A percentile compares a stretch with the other conserved stretches of the same genome.
These are phyloP conservation scores for Yamadazyma mexicana DNA, from an alignment of 1,139 yeast species.

Conservation along the genomic window DNA sequence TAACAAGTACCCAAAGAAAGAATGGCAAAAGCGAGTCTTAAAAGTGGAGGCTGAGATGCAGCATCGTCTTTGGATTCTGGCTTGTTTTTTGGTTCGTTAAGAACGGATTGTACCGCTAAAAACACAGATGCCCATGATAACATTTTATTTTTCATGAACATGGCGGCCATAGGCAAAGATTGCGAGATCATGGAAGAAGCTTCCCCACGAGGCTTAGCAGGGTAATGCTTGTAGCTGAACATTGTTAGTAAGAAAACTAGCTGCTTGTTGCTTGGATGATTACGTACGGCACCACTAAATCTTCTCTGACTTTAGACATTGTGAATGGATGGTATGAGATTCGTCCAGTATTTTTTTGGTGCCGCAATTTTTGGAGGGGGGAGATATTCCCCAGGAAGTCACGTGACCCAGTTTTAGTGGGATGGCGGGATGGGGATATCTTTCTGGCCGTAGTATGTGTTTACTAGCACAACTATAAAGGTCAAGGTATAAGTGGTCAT, in stretches of 20 bases:
- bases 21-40: conserved; percentile 47
- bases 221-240: conserved; percentile 42
- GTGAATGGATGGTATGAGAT: not conserved
- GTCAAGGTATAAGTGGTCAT: conserved; percentile 26
- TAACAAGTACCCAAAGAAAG: conserved; percentile 53
- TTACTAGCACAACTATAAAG: conserved; percentile 34
- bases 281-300: conserved; percentile 41
- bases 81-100: conserved; percentile 48
- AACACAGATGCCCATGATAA: conserved; percentile 60
- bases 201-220: conserved; percentile 50
- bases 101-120: conserved; percentile 49
- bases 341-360: not conserved
- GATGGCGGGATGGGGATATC: conserved; percentile 3
- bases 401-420: not conserved
- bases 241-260: not conserved
- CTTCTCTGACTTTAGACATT: conserved; percentile 33
- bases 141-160: conserved; percentile 54
- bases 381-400: not conserved
- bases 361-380: not conserved
- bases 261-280: too few species aligned
- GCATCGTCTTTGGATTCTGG: conserved; percentile 23
- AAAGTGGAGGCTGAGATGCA: conserved; percentile 37
- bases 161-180: conserved; percentile 69
- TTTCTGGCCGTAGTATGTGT: conserved; percentile 37
- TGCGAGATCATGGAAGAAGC: conserved; percentile 51